Evolutionary conservation across 106 monocot species (phyloP), one percentile per base, ranked within the genome.

Genomic region (Dendrobium chrysotoxum): DNA sequence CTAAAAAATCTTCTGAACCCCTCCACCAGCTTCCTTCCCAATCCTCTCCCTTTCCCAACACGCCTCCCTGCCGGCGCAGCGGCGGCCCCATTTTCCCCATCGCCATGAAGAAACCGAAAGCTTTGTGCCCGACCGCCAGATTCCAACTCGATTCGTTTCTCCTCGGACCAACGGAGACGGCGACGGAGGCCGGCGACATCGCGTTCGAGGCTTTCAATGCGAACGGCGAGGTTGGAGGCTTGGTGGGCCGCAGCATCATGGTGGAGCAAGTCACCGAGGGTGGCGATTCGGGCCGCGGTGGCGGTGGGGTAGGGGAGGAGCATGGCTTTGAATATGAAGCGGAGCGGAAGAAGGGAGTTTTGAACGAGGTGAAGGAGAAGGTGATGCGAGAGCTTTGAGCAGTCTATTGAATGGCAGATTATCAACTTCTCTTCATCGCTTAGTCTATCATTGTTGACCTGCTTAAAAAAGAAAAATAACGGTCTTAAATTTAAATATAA

Each of bases 311-410:
- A 84, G 83, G 17, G 72, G 83, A 76, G 82, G 81, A 94, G 89
- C 92, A 94, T 98, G 44, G 97, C 90, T 80, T 92, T 94, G 30
- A 98, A 86, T 61, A 98, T 81, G 85, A 94, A 92, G 41, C 97
- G 90, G 74, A 94, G 90, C 28, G 97, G 97, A 74, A 94, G 89
- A 47, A 80, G 81, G 28, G 90, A 90, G 86, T 98, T 94, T 76
- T 89, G 97, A 12, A 94, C 88, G 39, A 94, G 89, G 80, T 92
- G 86, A 65, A 92, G 72, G 73, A 92, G 88, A 28, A 42, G 66
- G 45, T 53, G 35, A 42, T 81, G 90, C 53, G 94, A 89, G 55
- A 98, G 94, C 71, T 81, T 89, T 77, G 42, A 80, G 81, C 86
- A 84, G 79, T 89, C 86, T 57, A 98, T 78, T 35, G 41, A 55